Evolutionary conservation across 768 basidiomycete species (phyloP), one percentile per base, ranked within the genome.

Genomic region (Hysterangium stoloniferum): DNA sequence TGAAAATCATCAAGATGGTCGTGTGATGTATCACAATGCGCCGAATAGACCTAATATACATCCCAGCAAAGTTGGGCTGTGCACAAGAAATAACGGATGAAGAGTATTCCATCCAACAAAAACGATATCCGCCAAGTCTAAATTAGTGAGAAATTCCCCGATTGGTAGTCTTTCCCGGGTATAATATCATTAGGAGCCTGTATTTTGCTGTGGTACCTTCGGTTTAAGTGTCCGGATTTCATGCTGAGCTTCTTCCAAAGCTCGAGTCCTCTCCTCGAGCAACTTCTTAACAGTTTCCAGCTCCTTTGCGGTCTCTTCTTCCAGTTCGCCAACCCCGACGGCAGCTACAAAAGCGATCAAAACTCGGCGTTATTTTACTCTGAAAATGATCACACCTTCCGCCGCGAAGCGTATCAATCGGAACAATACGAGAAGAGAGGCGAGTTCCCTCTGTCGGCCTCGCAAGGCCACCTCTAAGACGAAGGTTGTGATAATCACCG

Each of bases 401-500:
- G 19, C 22, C 27, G 27, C 76, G 28, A 91, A 68, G 22, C 88
- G 74, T 88, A 89, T 89, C 12, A 91, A 63, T 64, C 88, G 87
- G 25, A 91, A 68, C 17, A 84, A 67, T 35, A 91, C 72, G 29
- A 91, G 74, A 22, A 91, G 66, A 5, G 73, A 76, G 1, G 80
- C 83, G 19, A 90, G 72, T 58, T 91, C 85, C 53, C 78, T 68
- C 60, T 85, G 83, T 46, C 67, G 73, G 2, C 88, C 87, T 58
- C 73, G 75, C 12, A 91, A 68, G 7, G 75, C 71, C 6, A 83
- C 71, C 62, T 91, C 89, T 28, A 90, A 72, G 5, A 80, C 65
- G 61, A 90, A 87, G 1, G 87, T 90, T 6, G 75, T 73, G 52
- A 87, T 15, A 59, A 91, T 81, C 54, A 91, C 74, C 35, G 74